Percentiles rank a stretch among this genome's conserved stretches.
Conservation (phyloP, 2,329 filamentous ascomycete genomes). For the Fusarium succisae region DNA sequence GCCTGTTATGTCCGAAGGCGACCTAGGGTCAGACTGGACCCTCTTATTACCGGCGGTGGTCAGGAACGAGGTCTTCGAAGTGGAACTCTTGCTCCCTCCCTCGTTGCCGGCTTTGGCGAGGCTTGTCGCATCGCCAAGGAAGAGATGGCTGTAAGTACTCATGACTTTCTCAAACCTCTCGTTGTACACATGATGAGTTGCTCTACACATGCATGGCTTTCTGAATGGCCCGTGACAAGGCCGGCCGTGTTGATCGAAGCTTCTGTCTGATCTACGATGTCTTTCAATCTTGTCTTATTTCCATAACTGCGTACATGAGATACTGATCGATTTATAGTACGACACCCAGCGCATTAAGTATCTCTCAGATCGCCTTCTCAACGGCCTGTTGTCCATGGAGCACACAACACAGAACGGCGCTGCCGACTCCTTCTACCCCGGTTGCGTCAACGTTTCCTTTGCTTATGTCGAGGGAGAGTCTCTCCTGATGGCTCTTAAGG, state of each 20-base stretch:
- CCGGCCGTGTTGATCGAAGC: constrained; percentile 70
- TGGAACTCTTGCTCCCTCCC: constrained; percentile 88
- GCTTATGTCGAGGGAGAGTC: constrained; percentile 99
- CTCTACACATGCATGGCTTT: constrained; percentile 90
- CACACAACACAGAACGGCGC: constrained; percentile 94
- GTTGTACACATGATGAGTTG: constrained; percentile 74
- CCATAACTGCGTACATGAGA: constrained; percentile 13
- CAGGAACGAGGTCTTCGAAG: constrained; percentile 95
- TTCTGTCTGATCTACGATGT: constrained; percentile 67
- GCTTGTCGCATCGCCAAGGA: constrained; percentile 91
- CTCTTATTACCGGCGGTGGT: constrained; percentile 94
- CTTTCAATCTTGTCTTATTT: neutral
- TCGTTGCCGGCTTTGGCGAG: constrained; percentile 94
- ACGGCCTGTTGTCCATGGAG: constrained; percentile 86
- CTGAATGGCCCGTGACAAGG: constrained; percentile 76
- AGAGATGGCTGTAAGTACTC: constrained; percentile 82
- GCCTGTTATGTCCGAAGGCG: constrained; percentile 95
- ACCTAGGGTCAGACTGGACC: constrained; percentile 92
- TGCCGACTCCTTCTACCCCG: constrained; percentile 84
- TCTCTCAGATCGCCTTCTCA: constrained; percentile 84
- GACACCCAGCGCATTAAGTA: constrained; percentile 84
- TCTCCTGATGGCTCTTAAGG: constrained; percentile 96
- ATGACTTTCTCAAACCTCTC: constrained; percentile 29
- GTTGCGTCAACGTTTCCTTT: constrained; percentile 98
- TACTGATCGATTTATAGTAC: constrained; percentile 69